A percentile compares a stretch with the other conserved stretches of the same genome.
These are phyloP conservation scores for Forsythia suspensa DNA, from an alignment of 257 asterid genomes.

Conservation along the genomic window DNA sequence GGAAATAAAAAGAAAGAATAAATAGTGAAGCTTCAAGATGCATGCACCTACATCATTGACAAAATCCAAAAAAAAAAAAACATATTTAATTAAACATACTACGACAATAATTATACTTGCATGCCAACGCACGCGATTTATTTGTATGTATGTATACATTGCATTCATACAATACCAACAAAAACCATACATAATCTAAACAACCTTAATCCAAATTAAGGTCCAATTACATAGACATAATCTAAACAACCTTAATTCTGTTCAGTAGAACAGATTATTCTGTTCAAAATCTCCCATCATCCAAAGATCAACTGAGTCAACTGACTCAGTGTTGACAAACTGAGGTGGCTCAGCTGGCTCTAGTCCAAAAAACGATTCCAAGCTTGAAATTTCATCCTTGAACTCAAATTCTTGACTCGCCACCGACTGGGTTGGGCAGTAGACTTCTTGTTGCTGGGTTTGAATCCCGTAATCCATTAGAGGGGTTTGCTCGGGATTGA, in stretches of 20 bases:
- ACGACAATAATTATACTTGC: neutral
- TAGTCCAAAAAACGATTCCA: constrained; percentile 64
- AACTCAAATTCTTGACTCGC: constrained; percentile 18
- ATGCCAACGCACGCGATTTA: constrained; percentile 14
- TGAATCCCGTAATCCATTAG: constrained; percentile 15
- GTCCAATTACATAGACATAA: neutral
- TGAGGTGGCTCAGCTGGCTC: constrained; percentile 41
- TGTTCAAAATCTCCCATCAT: constrained; percentile 53
- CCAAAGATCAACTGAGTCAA: constrained; percentile 43
- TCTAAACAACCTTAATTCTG: neutral
- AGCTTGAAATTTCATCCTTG: constrained; percentile 52
- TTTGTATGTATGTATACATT: neutral
- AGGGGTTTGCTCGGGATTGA: constrained; percentile 21
- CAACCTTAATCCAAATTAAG: neutral
- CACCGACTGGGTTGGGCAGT: constrained; percentile 24
- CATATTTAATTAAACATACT: neutral
- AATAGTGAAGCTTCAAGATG: neutral
- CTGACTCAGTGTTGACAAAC: constrained; percentile 32
- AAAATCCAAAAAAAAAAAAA: constrained; percentile 1
- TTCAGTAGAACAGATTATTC: constrained; percentile 36
- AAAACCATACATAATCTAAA: neutral
- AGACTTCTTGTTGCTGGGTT: constrained; percentile 23
- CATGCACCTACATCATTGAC: constrained; percentile 14
- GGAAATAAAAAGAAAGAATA: neutral
- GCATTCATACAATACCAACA: neutral